Conservation (phyloP, 176 grass and related monocot genomes). For the Alloteropsis semialata region DNA sequence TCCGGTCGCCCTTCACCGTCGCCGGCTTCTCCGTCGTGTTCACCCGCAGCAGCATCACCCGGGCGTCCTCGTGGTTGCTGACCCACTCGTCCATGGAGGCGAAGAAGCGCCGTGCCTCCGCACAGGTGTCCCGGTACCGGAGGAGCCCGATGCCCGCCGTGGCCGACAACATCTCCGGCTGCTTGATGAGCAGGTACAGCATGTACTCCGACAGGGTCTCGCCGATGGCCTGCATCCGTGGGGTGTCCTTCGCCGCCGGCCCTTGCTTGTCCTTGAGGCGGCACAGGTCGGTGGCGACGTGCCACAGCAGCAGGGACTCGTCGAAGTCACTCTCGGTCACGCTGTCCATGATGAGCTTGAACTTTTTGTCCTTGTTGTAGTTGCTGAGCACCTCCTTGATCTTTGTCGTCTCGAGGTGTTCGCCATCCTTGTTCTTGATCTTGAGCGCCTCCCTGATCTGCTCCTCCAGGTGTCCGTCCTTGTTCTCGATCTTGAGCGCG, state of each 20-base stretch:
- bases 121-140: conserved; percentile 42
- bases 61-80: not conserved
- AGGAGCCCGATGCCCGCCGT: conserved; percentile 41
- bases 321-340: not conserved
- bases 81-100: not conserved
- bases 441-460: too few relatives aligned
- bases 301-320: conserved; percentile 39
- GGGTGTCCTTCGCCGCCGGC: too few relatives aligned
- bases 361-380: not conserved
- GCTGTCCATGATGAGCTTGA: not conserved
- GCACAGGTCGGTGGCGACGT: conserved; percentile 42
- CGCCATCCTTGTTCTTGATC: too few relatives aligned
- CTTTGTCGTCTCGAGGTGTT: too few relatives aligned
- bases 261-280: accelerated
- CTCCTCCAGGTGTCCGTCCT: too few relatives aligned
- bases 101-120: conserved; percentile 33
- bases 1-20: conserved; percentile 29
- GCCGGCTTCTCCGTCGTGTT: conserved; percentile 3
- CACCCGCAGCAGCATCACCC: conserved; percentile 12
- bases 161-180: conserved; percentile 41
- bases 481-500: too few relatives aligned
- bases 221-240: not conserved
- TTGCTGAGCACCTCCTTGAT: not conserved
- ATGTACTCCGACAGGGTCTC: conserved; percentile 42
- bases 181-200: conserved; percentile 46